Conservation (phyloP, 257 asterid species). For the Solanum microdontum region DNA sequence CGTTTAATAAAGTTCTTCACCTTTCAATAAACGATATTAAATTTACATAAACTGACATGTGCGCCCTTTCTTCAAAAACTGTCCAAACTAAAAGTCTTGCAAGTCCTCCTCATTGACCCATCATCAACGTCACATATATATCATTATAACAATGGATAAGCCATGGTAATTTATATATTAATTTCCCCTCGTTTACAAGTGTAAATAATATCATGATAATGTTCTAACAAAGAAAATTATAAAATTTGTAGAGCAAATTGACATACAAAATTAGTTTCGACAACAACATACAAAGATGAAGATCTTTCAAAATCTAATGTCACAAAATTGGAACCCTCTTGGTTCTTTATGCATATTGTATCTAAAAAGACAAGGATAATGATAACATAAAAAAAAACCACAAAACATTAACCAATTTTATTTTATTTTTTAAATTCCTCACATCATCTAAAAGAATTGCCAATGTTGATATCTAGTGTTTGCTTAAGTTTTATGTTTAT, state of each 20-base stretch:
- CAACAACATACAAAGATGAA: not conserved
- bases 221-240: not conserved
- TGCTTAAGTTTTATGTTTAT: not conserved
- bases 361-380: not conserved
- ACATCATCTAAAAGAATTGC: not conserved
- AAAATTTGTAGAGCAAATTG: not conserved
- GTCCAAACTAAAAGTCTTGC: not conserved
- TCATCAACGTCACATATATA: not conserved
- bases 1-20: not conserved
- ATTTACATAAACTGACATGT: not conserved
- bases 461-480: not conserved
- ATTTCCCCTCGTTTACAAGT: not conserved
- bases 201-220: not conserved
- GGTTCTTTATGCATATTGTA: not conserved
- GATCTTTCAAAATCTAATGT: not conserved
- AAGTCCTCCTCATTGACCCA: not conserved
- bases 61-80: not conserved
- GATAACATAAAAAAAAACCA: not conserved
- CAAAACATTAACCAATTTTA: not conserved
- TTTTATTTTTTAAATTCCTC: not conserved
- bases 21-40: accelerated
- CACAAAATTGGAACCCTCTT: not conserved
- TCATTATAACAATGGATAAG: not conserved
- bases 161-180: not conserved
- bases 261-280: not conserved